These are phyloP conservation scores for Aphanomyces euteiches DNA, from an alignment of 352 stramenopile genomes.

Conservation along the genomic window DNA sequence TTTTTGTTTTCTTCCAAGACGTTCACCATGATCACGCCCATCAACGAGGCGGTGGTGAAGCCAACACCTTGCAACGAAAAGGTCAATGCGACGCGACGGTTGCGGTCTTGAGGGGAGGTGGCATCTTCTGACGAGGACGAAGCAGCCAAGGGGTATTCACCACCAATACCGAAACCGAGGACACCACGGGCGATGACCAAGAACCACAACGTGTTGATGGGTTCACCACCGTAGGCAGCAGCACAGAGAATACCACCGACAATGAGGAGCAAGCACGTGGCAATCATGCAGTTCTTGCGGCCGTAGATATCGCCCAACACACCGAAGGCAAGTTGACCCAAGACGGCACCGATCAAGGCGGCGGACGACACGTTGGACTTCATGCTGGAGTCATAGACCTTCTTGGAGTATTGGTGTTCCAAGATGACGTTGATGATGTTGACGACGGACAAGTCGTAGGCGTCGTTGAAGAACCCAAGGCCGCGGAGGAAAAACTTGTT, in stretches of 20 bases:
- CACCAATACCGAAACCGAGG: constrained; percentile 33
- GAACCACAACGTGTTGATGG: constrained; percentile 30
- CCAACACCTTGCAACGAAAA: constrained; percentile 34
- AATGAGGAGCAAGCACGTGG: constrained; percentile 32
- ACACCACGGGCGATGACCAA: constrained; percentile 30
- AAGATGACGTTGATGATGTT: constrained; percentile 78
- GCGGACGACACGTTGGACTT: constrained; percentile 31
- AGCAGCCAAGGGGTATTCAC: constrained; percentile 32
- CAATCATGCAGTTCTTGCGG: constrained; percentile 33
- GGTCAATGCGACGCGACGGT: constrained; percentile 32
- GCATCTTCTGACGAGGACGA: constrained; percentile 32
- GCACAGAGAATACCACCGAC: constrained; percentile 32
- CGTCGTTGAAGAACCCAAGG: constrained; percentile 74
- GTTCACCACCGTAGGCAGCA: neutral
- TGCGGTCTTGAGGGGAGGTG: constrained; percentile 23
- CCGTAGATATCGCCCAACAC: constrained; percentile 31
- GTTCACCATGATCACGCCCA: constrained; percentile 31
- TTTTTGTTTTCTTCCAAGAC: neutral
- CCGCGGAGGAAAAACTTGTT: constrained; percentile 66
- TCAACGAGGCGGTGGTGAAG: constrained; percentile 22
- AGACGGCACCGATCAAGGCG: constrained; percentile 30
- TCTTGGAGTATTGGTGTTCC: constrained; percentile 52
- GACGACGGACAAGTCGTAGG: constrained; percentile 77
- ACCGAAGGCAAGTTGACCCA: constrained; percentile 30
- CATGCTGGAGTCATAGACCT: constrained; percentile 21